Base-by-base conservation (phyloP, 176 grass and related monocot species). In the Eragrostis curvula region DNA sequence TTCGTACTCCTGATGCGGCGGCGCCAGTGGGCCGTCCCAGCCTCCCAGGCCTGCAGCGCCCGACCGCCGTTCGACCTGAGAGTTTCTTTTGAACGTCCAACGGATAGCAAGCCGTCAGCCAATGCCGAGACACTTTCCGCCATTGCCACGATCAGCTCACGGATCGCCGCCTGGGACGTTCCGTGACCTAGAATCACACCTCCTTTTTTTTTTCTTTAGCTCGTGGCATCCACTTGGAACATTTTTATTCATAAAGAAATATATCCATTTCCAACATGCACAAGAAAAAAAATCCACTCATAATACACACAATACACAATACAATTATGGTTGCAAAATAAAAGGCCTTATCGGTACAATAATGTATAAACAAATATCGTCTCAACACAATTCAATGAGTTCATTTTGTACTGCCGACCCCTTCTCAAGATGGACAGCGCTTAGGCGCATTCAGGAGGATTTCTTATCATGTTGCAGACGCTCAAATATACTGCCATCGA, bases 401-500 rank as follows among this genome's bases (percentile, higher is more conserved):
- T 67, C 24, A 2, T 60, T 53, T 68, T 68, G 17, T 17, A 46
- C 9, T 47, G 40, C 15, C 18, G 30, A 4, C 61, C 25, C 9
- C 12, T 71, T 66, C 39, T 42, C 49, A 20, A 78, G 24, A n/a
- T 2, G 42, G 45, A 9, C 13, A 42, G 21, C 3, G 49, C 18
- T 21, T 2, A 28, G 32, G 0, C 11, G 8, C 17, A 47, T 47
- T 80, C 59, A 80, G 3, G 77, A 70, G 66, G 81, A 76, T 71
- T 87, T 90, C 59, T 85, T 93, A 23, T 17, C 70, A 9, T 74
- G 23, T 56, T 75, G 66, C 11, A 93, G 61, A 18, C 79, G 45
- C 36, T 90, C 88, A 79, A 93, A 90, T 56, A 93, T 23, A 73
- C 88, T 93, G 28, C 82, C 91, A 53, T 93, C 91, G 15, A 80